Conservation (phyloP, 345 rosid species). For the Ailanthus altissimus region DNA sequence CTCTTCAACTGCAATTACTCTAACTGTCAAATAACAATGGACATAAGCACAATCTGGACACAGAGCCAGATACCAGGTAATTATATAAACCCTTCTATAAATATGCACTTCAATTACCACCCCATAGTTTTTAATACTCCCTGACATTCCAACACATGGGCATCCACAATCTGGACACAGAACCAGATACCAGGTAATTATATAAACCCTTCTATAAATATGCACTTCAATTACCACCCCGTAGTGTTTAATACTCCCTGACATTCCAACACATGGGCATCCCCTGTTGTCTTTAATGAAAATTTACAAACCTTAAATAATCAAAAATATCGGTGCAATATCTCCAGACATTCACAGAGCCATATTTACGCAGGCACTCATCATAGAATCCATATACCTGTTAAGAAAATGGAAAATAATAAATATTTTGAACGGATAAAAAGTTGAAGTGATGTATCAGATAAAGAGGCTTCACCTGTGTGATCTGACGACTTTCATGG, state of each 20-base stretch:
- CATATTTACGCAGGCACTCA: constrained; percentile 94
- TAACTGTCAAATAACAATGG: constrained; percentile 1
- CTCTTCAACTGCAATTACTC: not conserved
- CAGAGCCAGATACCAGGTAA: not conserved
- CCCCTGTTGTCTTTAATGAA: constrained; percentile 1
- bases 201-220: not conserved
- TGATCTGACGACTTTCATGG: constrained; percentile 98
- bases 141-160: constrained; percentile 6
- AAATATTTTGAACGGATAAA: constrained; percentile 15
- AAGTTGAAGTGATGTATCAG: constrained; percentile 23
- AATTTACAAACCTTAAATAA: constrained; percentile 72
- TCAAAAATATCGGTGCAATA: constrained; percentile 97
- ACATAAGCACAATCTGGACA: not conserved
- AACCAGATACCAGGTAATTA: not conserved
- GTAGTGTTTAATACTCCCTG: not conserved
- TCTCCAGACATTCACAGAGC: constrained; percentile 98
- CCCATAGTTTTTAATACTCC: constrained; percentile 3
- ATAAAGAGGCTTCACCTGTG: constrained; percentile 59
- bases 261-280: constrained; percentile 9
- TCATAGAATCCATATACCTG: constrained; percentile 99
- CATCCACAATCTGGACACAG: not conserved
- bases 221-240: constrained; percentile 9
- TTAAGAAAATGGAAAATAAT: constrained; percentile 26
- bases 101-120: constrained; percentile 6
- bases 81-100: not conserved